Base-by-base conservation (phyloP, 306 rosid species). In the Ceratonia siliqua region DNA sequence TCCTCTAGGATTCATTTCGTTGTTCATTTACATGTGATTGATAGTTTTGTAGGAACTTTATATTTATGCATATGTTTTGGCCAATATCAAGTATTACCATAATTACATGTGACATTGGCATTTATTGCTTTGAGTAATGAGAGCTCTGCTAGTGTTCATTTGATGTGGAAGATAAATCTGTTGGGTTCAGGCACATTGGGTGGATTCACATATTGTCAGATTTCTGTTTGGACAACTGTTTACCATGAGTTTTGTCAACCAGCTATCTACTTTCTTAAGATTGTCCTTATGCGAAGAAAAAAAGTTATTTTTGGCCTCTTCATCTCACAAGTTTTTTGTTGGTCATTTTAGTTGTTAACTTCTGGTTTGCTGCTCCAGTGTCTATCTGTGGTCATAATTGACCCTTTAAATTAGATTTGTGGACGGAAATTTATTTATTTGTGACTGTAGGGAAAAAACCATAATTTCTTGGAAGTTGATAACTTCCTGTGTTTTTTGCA, bases 211-310 rank as follows among this genome's bases (percentile, higher is more conserved):
- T 42, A 20, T 27, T 14, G 52, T 68, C 24, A 52, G 49, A 68
- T 54, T 63, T 70, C 76, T 63, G 62, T 83, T 68, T 68, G 11
- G 68, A 50, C 74, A 68, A 35, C 17, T 72, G 71, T 54, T 62
- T 78, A 49, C 58, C 35, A 8, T 36, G 21, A 75, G 50, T 68
- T 56, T 61, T 46, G 41, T 62, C 20, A 36, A 55, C 24, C 55
- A 36, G 39, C 55, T 55, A 21, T 20, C 8, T 68, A 20, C 54
- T 50, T 66, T 27, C 49, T 48, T 68, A 33, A 2, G 74, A 28
- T 63, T 72, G 49, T 57, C 61, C 75, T 28, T 52, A 52, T 28
- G 32, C 49, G 39, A 65, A 20, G 5, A 7, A 4, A 49, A 6
- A 22, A 8, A 15, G 13, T 18, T 59, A 22, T 20, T 53, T 61